Base-by-base conservation (phyloP, 805 yeast species). In the Yamadazyma endophytica region DNA sequence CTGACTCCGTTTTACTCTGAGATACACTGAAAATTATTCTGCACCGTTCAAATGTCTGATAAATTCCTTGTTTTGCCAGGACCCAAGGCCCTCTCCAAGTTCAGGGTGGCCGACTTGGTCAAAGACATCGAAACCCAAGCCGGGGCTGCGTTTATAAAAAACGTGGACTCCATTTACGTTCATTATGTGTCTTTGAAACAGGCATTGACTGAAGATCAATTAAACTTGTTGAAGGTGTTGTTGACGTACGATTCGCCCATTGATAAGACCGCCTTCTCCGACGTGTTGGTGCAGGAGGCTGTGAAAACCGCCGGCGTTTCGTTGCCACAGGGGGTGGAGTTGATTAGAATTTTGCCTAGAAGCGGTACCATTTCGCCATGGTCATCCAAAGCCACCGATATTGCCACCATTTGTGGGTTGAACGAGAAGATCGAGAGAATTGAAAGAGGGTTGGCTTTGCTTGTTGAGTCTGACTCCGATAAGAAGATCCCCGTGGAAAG, bases 321-420 rank as follows among this genome's bases (percentile, higher is more conserved):
- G 13, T 12, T 24, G 13, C 13, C 19, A 8, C 24, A 30, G 13
- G 21, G 29, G 43, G 62, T 77, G 19, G 73, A 75, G 40, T 62
- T 88, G 43, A 61, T 90, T 28, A 73, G 95, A 54, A 71, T 92
- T 31, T 69, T 88, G 31, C 98, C 99, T 26, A 77, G 97, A 58
- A 68, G 88, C 6, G 98, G 98, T 39, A 92, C 98, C 9, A 90
- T 92, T 44, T 89, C 97, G 16, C 97, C 98, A 20, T 92, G 99
- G 99, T 86, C 96, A 7, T 89, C 97, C 9, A 92, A 92, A 64
- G 99, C 99, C 17, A 89, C 98, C 24, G 90, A 92, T 61, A 92
- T 92, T 45, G 75, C 89, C 31, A 76, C 79, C 35, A 95, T 85
- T 35, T 86, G 96, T 63, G 96, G 96, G 7, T 70, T 92, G 39